Percentiles rank a stretch among this genome's conserved stretches.
Conservation (phyloP, 2,329 filamentous ascomycete species). For the Coleophoma crateriformis region DNA sequence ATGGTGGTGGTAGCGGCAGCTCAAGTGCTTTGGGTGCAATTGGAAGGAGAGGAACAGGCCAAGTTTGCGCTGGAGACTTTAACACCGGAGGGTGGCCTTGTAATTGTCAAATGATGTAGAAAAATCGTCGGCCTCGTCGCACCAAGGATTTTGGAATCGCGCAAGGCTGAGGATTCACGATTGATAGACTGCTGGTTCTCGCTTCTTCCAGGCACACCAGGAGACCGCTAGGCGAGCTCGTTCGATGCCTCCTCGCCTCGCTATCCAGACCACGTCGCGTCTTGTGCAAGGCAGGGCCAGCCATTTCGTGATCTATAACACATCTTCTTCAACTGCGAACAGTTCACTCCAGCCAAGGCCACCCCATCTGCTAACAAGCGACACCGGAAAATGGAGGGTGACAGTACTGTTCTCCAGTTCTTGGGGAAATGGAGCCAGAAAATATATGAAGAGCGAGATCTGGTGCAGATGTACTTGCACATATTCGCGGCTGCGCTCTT, state of each 20-base stretch:
- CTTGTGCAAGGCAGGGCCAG: too few species aligned
- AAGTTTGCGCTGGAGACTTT: too few species aligned
- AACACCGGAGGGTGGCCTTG: too few species aligned
- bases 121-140: too few species aligned
- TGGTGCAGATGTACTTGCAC: slow-evolving; percentile 33
- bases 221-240: background rate
- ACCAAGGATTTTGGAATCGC: slow-evolving; percentile 1
- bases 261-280: too few species aligned
- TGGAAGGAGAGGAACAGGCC: too few species aligned
- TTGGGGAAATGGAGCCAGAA: slow-evolving; percentile 17
- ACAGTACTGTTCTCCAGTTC: slow-evolving; percentile 16
- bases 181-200: background rate
- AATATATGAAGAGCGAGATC: slow-evolving; percentile 16
- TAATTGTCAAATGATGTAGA: too few species aligned
- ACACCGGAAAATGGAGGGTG: background rate
- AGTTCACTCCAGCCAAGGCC: background rate
- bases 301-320: too few species aligned
- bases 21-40: too few species aligned
- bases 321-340: background rate
- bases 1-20: too few species aligned
- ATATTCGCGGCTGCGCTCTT: slow-evolving; percentile 66
- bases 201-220: background rate
- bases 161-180: slow-evolving; percentile 13
- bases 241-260: too few species aligned
- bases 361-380: background rate